Conservation (phyloP, 768 basidiomycete species). For the Pleurotus pulmonarius region DNA sequence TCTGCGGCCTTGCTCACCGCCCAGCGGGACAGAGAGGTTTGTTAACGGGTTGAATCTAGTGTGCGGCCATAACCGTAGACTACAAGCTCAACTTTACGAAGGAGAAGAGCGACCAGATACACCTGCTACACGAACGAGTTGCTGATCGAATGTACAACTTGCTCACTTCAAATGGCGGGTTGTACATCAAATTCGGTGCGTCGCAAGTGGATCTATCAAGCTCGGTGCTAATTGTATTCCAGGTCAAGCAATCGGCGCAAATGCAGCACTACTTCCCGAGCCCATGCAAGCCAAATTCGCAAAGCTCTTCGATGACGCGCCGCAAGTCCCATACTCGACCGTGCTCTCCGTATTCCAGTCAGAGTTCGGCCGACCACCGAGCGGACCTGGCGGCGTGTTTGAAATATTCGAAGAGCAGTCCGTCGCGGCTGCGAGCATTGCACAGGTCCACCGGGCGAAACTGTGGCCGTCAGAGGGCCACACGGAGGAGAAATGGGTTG, state of each 20-base stretch:
- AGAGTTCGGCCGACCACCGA: conserved; percentile 66
- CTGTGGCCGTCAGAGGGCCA: conserved; percentile 38
- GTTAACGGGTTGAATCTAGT: conserved; percentile 33
- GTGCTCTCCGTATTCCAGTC: conserved; percentile 62
- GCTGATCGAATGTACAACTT: conserved; percentile 74
- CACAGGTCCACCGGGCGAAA: conserved; percentile 85
- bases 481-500: conserved; percentile 63
- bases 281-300: conserved; percentile 82
- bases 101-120: conserved; percentile 67
- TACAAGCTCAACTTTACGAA: conserved; percentile 89
- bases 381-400: conserved; percentile 72
- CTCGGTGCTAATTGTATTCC: background rate
- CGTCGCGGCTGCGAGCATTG: conserved; percentile 86
- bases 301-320: conserved; percentile 84
- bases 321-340: conserved; percentile 72
- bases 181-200: conserved; percentile 82
- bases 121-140: conserved; percentile 80
- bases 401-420: conserved; percentile 73
- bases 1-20: background rate
- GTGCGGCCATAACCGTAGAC: conserved; percentile 66
- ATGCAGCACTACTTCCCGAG: conserved; percentile 79
- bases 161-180: conserved; percentile 76
- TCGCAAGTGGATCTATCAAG: conserved; percentile 14
- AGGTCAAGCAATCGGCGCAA: conserved; percentile 79
- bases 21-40: background rate